Percentiles rank a stretch among this genome's conserved stretches.
Evolutionary conservation across 2,329 filamentous ascomycete genomes (phyloP).

Genomic region (Clonostachys rosea): DNA sequence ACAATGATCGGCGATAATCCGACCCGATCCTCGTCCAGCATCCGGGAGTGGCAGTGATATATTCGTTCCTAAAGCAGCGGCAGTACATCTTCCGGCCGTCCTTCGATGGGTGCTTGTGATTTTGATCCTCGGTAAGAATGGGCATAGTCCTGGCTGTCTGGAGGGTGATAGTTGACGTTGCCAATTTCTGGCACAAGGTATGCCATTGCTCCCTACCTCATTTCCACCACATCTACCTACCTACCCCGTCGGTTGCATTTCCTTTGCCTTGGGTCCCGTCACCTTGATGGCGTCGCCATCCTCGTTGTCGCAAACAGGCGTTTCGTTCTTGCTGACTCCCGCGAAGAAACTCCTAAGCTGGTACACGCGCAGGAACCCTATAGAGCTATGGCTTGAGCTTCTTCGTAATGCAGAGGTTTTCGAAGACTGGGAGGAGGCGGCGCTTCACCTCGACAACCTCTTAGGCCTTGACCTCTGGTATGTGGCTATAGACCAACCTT

Average conservation of each 20-base stretch:
- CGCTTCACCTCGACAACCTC: constrained; percentile 75
- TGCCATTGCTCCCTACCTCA: constrained; percentile 9
- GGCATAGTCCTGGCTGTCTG: constrained; percentile 43
- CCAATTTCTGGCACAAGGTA: constrained; percentile 60
- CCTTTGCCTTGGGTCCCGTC: neutral
- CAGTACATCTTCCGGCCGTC: neutral
- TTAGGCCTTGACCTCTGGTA: constrained; percentile 80
- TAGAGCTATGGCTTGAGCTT: constrained; percentile 60
- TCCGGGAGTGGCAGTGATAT: too few relatives aligned
- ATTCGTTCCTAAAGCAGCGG: too few relatives aligned
- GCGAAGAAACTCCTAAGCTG: constrained; percentile 63
- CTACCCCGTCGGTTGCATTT: constrained; percentile 4
- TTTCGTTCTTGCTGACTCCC: constrained; percentile 11
- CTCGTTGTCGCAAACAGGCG: neutral
- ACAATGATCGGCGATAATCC: too few relatives aligned
- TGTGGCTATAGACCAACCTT: constrained; percentile 5
- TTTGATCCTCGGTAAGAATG: constrained; percentile 27
- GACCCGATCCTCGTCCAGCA: too few relatives aligned
- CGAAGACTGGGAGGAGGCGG: constrained; percentile 85
- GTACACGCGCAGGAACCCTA: constrained; percentile 60
- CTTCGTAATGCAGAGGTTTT: constrained; percentile 65
- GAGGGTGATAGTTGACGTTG: constrained; percentile 56
- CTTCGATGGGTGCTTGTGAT: constrained; percentile 1
- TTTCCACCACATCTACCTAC: neutral
- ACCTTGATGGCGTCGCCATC: neutral